A percentile compares a stretch with the other conserved stretches of the same genome.
Evolutionary conservation across 2,329 filamentous ascomycete genomes (phyloP).

Genomic region (Apiospora hydei): DNA sequence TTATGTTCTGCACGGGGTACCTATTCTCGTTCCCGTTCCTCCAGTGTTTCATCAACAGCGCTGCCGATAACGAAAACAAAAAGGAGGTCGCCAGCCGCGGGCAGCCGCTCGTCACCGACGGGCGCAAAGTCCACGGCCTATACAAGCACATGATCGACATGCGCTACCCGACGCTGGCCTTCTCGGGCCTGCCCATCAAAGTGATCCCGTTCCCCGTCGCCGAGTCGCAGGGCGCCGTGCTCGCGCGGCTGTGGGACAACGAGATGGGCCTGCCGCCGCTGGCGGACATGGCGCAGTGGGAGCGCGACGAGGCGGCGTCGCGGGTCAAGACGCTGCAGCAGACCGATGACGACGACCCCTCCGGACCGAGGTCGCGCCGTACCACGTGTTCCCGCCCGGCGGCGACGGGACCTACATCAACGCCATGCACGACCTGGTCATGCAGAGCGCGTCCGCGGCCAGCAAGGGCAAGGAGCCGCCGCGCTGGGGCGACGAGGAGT

Average conservation of each 20-base stretch:
- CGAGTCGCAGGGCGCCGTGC: conserved; percentile 79
- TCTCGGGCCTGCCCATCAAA: conserved; percentile 78
- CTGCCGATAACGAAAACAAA: not conserved
- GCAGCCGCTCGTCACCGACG: conserved; percentile 61
- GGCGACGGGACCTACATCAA: conserved; percentile 77
- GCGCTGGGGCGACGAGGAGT: conserved; percentile 73
- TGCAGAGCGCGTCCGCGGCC: conserved; percentile 44
- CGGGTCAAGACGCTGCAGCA: conserved; percentile 52
- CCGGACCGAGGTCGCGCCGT: conserved; percentile 38
- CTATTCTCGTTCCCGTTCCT: conserved; percentile 84
- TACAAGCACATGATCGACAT: conserved; percentile 84
- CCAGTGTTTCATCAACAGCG: conserved; percentile 40
- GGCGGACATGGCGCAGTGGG: conserved; percentile 75
- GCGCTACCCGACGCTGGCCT: conserved; percentile 77
- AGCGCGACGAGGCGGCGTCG: conserved; percentile 61
- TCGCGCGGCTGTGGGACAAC: conserved; percentile 80
- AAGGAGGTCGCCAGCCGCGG: not conserved
- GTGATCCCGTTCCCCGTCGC: conserved; percentile 88
- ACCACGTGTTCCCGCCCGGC: conserved; percentile 59
- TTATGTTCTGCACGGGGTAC: conserved; percentile 91
- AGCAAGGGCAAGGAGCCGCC: conserved; percentile 70
- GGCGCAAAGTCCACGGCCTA: conserved; percentile 72
- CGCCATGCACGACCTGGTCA: conserved; percentile 67
- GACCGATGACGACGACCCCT: not conserved
- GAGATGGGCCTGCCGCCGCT: conserved; percentile 68